Conservation (phyloP, 2,329 filamentous ascomycete genomes). For the Epichloe coenophiala region DNA sequence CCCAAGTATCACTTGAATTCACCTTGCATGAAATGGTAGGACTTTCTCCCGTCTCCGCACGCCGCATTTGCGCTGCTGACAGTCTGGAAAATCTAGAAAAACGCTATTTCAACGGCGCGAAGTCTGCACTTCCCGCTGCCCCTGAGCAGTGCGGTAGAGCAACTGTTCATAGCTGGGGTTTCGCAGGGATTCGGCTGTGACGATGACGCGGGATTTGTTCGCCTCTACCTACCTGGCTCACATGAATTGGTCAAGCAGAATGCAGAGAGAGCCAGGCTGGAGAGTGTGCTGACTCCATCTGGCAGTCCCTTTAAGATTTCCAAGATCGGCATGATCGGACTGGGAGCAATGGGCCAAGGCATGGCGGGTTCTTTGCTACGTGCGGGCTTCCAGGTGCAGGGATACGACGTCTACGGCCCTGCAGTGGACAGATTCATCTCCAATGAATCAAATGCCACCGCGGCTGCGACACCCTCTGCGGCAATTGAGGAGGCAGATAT, state of each 20-base stretch:
- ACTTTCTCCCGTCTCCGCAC: conserved; percentile 10
- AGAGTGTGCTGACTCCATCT: conserved; percentile 9
- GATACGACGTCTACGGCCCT: conserved; percentile 19
- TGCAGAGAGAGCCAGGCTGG: conserved; percentile 1
- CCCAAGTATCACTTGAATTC: conserved; percentile 21
- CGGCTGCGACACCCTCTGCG: conserved; percentile 14
- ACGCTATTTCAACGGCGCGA: conserved; percentile 17
- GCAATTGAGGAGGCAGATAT: conserved; percentile 17
- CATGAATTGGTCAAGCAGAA: conserved; percentile 8
- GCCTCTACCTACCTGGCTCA: conserved; percentile 11
- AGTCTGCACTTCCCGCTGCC: conserved; percentile 21
- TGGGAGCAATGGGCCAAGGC: conserved; percentile 25
- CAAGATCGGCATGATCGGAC: conserved; percentile 22
- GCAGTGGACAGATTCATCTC: conserved; percentile 17
- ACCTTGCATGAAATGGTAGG: conserved; percentile 22
- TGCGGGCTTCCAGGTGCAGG: conserved; percentile 18
- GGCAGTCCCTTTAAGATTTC: conserved; percentile 12
- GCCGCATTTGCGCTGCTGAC: background rate
- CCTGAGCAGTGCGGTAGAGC: conserved; percentile 20
- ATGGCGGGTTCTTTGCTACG: conserved; percentile 22
- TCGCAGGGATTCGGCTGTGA: conserved; percentile 15
- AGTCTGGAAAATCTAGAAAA: background rate
- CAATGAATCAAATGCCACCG: conserved; percentile 10
- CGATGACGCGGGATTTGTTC: conserved; percentile 16
- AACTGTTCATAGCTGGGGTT: conserved; percentile 16